Conservation (phyloP, 768 basidiomycete genomes). For the Hygrophoropsis aurantiaca region DNA sequence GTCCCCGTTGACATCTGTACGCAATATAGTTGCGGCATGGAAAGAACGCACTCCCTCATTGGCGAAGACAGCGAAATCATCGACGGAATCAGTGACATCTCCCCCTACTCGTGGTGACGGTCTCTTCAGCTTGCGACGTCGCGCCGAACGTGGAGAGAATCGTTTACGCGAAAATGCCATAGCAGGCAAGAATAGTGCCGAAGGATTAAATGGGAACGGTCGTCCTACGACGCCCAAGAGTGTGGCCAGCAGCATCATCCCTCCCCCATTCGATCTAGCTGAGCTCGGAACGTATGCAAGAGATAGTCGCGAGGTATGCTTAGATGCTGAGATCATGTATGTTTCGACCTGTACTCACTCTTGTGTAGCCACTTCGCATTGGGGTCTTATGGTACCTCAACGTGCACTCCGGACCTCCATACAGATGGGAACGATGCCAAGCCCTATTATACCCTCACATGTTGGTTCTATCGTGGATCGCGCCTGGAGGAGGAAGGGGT, state of each 20-base stretch:
- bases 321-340: not conserved
- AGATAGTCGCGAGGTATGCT: conserved; percentile 44
- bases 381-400: conserved; percentile 92
- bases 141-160: conserved; percentile 26
- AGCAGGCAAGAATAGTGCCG: conserved; percentile 11
- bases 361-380: conserved; percentile 75
- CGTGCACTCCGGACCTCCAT: conserved; percentile 80
- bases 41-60: conserved; percentile 67
- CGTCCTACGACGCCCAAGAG: conserved; percentile 27
- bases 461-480: conserved; percentile 84
- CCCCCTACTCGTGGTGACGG: conserved; percentile 32
- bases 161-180: conserved; percentile 1
- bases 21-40: conserved; percentile 79
- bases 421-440: conserved; percentile 79
- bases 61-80: conserved; percentile 31
- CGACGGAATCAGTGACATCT: conserved; percentile 40
- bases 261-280: conserved; percentile 47
- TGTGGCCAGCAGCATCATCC: conserved; percentile 32
- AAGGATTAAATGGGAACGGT: conserved; percentile 8
- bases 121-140: conserved; percentile 34
- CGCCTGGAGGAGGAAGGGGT: conserved; percentile 78
- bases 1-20: conserved; percentile 70
- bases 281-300: conserved; percentile 44
- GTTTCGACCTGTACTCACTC: conserved; percentile 8
- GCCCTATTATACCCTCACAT: conserved; percentile 82